phyloP scores from a whole-genome alignment of 306 rosid species.

The Cajanus cajan region DNA sequence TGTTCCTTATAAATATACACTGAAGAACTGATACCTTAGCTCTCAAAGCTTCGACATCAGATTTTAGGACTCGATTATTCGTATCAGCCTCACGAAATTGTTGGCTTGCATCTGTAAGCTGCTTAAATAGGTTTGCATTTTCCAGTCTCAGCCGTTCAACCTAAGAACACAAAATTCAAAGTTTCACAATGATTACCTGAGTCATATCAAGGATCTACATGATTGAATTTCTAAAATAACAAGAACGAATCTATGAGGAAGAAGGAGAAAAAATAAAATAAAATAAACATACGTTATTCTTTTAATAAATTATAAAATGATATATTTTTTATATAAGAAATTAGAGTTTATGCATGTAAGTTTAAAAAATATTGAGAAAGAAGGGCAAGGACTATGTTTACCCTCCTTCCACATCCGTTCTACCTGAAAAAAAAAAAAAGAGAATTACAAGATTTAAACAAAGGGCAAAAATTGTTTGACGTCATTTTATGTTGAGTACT shows the following conservation, averaged over 20 bases:
- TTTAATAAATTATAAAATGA: background rate
- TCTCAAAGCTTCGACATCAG: conserved; percentile 78
- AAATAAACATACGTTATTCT: background rate
- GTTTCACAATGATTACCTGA: background rate
- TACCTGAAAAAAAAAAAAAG: background rate
- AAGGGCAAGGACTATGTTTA: background rate
- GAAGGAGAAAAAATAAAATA: too few species aligned
- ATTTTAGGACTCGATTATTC: conserved; percentile 64
- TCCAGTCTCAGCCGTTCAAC: conserved; percentile 60
- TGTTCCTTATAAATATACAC: background rate
- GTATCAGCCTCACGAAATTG: conserved; percentile 70
- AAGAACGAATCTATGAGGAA: background rate
- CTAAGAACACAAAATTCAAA: conserved; percentile 36
- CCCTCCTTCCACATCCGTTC: background rate
- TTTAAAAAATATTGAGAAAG: background rate
- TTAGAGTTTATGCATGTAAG: background rate
- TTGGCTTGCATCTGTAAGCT: conserved; percentile 61
- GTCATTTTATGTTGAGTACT: background rate
- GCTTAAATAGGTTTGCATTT: conserved; percentile 52
- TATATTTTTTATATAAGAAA: background rate
- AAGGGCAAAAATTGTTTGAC: background rate
- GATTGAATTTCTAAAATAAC: background rate
- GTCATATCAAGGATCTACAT: background rate
- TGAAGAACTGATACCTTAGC: conserved; percentile 53
- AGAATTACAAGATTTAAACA: background rate